Evolutionary conservation across 371 early-diverging fungal genomes (phyloP), one percentile per base, ranked within the genome.

Genomic region (Zancudomyces culisetae): DNA sequence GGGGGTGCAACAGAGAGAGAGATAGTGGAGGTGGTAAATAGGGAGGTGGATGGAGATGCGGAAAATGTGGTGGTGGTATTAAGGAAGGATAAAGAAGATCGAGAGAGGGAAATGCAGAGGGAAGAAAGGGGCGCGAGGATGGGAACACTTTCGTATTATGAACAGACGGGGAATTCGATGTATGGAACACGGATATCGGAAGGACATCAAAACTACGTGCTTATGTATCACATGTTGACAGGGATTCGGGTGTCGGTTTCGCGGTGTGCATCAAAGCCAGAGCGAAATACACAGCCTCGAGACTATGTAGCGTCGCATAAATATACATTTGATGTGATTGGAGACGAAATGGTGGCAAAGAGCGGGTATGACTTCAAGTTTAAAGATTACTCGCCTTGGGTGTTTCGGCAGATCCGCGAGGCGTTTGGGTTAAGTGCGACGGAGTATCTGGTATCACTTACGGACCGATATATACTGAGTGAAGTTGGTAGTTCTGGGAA

Each of bases 141-240:
- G 35, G 35, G 35, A 35, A 35, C 35, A 15, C 35, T 35, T 35
- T 35, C 35, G 35, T 35, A 35, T 15, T 35, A 35, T n/a, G 49
- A 62, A 42, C 45, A 58, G 53, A 57, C 60, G n/a, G 47, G 42
- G 3, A 30, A 58, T 20, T 52, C 66, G 22, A 30, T 55, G 45
- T 58, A 58, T 6, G 69, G 69, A 24, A 66, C 66, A 0, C 62
- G 55, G 42, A 69, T 70, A 22, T 54, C 70, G 42, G 77, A 80
- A 29, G 76, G 76, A 19, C 82, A 81, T 55, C 70, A 60, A 10
- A 81, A 82, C 59, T 82, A 75, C 48, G 77, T 86, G 43, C 75
- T 93, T 41, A 94, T 94, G 97, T 93, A 93, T 73, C 85, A 96
- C 60, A 94, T 96, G 96, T 68, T 96, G 46, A 95, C 93, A 2